Evolutionary conservation across 1,284 basidiomycete species (phyloP).

Genomic region (Anthracocystis panici-leucophaei): DNA sequence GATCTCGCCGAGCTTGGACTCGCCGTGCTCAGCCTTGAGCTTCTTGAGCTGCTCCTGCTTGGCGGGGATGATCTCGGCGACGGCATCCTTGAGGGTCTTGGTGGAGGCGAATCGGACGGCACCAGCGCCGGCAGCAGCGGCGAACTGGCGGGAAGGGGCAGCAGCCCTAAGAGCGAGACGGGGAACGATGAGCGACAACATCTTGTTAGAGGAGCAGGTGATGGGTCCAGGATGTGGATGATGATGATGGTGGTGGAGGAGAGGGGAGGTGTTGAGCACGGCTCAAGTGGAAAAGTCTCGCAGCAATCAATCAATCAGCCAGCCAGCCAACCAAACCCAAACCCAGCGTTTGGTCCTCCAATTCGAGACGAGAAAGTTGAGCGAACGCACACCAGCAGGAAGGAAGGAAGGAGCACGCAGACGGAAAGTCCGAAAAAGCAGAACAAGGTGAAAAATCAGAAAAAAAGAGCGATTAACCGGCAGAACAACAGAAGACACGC

Average conservation of each 20-base stretch:
- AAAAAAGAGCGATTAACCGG: background rate
- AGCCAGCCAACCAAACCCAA: slow-evolving; percentile 4
- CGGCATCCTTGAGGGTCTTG: slow-evolving; percentile 66
- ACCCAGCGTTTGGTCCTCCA: background rate
- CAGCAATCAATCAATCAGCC: background rate
- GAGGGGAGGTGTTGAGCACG: background rate
- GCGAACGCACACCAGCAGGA: slow-evolving; percentile 5
- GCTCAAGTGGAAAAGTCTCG: background rate
- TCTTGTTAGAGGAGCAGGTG: slow-evolving; percentile 21
- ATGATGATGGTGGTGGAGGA: slow-evolving; percentile 24
- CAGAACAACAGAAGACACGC: background rate
- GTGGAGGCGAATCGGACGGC: slow-evolving; percentile 65
- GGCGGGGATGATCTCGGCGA: slow-evolving; percentile 66
- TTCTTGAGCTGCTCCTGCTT: slow-evolving; percentile 69
- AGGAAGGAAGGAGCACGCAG: slow-evolving; percentile 4
- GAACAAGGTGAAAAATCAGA: slow-evolving; percentile 1
- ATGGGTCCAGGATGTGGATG: slow-evolving; percentile 26
- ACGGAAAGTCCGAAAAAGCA: background rate
- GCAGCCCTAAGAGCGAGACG: slow-evolving; percentile 64
- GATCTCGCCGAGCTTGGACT: slow-evolving; percentile 65
- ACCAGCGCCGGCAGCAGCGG: slow-evolving; percentile 55
- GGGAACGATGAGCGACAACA: slow-evolving; percentile 66
- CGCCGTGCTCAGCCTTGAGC: slow-evolving; percentile 66
- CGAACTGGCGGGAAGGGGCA: slow-evolving; percentile 64
- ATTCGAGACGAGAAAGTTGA: slow-evolving; percentile 4